Evolutionary conservation across 202 grass and related monocot genomes (phyloP).

Genomic region (Setaria viridis): DNA sequence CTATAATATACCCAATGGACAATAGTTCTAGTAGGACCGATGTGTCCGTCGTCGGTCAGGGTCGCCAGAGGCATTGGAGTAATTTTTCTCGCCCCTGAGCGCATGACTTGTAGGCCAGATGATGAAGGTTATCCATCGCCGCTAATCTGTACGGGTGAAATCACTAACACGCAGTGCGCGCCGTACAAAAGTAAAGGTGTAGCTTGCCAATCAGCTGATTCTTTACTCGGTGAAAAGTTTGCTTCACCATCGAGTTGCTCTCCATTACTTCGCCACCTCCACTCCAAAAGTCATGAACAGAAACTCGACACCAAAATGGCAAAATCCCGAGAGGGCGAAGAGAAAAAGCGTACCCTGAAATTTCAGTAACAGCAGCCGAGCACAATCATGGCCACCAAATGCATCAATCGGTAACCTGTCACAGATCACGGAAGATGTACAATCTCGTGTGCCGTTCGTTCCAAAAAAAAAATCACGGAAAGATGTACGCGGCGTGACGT

Average conservation of each 20-base stretch:
- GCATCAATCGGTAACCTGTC: neutral
- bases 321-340: neutral
- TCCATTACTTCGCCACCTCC: neutral
- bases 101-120: neutral
- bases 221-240: neutral
- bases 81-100: neutral
- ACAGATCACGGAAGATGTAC: neutral
- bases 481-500: constrained; percentile 12
- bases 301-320: neutral
- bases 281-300: neutral
- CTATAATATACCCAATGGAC: no score
- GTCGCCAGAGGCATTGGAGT: neutral
- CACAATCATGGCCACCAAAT: neutral
- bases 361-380: neutral
- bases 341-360: neutral
- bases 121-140: neutral
- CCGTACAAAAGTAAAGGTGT: neutral
- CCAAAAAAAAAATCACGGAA: no score
- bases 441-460: no score
- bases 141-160: constrained; percentile 11
- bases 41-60: no score
- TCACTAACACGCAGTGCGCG: neutral
- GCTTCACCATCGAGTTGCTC: neutral
- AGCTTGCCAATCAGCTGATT: neutral
- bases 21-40: no score